phyloP scores from a whole-genome alignment of 805 yeast species.

The Citeromyces matritensis region DNA sequence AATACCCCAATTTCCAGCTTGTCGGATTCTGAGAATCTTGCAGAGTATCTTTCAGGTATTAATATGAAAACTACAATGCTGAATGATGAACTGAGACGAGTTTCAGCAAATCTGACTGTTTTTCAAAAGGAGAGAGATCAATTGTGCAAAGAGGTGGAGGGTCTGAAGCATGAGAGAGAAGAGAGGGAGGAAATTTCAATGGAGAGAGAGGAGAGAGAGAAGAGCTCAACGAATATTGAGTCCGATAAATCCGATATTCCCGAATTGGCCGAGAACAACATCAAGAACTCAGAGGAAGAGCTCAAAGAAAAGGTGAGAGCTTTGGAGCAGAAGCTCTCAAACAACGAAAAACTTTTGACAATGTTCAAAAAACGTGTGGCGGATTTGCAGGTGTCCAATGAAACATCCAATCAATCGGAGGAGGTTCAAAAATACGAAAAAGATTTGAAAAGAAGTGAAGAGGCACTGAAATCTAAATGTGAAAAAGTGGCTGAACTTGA shows the following conservation, averaged over 20 bases:
- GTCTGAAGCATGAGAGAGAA: slow-evolving; percentile 2
- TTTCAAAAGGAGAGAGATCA: slow-evolving; percentile 5
- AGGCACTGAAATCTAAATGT: slow-evolving; percentile 2
- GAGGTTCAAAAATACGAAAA: slow-evolving; percentile 6
- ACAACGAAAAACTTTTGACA: too few species aligned
- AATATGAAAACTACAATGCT: slow-evolving; percentile 45
- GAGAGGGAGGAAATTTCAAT: not conserved
- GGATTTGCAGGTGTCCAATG: not conserved
- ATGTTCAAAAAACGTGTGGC: too few species aligned
- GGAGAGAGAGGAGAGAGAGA: not conserved
- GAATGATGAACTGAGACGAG: slow-evolving; percentile 46
- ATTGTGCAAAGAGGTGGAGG: slow-evolving; percentile 1
- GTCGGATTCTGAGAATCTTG: slow-evolving; percentile 54
- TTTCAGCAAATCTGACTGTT: slow-evolving; percentile 14
- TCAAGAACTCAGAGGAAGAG: slow-evolving; percentile 1
- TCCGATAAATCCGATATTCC: not conserved
- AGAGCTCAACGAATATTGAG: too few species aligned
- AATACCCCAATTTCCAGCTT: slow-evolving; percentile 69
- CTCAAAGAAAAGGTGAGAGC: slow-evolving; percentile 5
- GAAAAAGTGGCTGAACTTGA: slow-evolving; percentile 6
- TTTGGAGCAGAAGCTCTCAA: too few species aligned
- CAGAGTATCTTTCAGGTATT: slow-evolving; percentile 53
- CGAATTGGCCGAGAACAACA: not conserved
- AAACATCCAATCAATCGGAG: slow-evolving; percentile 3
- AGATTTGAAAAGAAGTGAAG: not conserved